phyloP scores from a whole-genome alignment of 768 basidiomycete genomes.

The Cystobasidium tubakii region DNA sequence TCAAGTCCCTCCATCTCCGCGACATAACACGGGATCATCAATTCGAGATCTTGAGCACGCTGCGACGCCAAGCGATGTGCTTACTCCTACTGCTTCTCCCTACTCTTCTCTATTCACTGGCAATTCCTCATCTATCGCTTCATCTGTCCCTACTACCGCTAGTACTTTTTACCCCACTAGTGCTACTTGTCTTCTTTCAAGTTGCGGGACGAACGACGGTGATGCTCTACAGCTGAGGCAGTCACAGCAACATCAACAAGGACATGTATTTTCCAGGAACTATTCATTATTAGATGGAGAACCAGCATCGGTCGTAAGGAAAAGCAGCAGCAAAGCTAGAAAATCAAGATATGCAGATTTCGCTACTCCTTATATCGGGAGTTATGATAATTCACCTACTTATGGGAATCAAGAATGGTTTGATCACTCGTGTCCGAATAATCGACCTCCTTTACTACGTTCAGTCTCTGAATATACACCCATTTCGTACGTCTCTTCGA shows the following conservation, averaged over 20 bases:
- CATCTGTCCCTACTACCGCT: neutral
- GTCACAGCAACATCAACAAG: no score
- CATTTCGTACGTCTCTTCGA: neutral
- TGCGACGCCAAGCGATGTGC: neutral
- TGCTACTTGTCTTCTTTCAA: neutral
- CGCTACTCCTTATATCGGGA: neutral
- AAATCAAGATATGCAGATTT: constrained; percentile 1
- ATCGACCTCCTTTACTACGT: neutral
- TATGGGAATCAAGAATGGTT: neutral
- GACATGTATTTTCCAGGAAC: neutral
- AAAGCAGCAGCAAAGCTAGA: neutral
- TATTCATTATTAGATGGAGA: neutral
- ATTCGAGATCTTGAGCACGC: no score
- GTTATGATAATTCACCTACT: neutral
- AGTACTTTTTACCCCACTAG: neutral
- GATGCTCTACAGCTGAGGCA: neutral
- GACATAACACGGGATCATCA: no score
- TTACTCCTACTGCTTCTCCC: neutral
- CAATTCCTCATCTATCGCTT: neutral
- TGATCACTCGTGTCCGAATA: neutral
- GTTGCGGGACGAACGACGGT: neutral
- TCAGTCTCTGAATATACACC: neutral
- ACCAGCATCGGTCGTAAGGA: neutral
- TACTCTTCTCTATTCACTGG: neutral
- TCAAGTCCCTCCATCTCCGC: no score